phyloP scores from a whole-genome alignment of 1,284 basidiomycete genomes.

The Cryptococcus sp. region DNA sequence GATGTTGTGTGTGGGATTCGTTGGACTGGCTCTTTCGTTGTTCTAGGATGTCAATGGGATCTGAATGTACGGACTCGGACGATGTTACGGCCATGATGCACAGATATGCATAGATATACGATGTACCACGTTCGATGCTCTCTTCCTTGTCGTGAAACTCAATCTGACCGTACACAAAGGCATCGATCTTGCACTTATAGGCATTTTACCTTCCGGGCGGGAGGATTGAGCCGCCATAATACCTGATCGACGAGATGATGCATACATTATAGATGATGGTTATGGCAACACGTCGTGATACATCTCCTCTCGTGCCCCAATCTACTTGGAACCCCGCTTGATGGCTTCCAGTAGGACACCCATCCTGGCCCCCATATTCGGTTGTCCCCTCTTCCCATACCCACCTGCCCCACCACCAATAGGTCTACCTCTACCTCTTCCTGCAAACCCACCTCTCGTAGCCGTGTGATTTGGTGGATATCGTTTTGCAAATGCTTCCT shows the following conservation, averaged over 20 bases:
- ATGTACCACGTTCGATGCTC: no score
- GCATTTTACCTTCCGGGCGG: no score
- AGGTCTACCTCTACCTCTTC: background rate
- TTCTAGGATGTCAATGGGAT: background rate
- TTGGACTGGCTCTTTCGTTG: no score
- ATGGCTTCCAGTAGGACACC: conserved; percentile 48
- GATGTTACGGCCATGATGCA: no score
- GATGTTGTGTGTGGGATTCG: no score
- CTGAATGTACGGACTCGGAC: background rate
- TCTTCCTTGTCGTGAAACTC: no score
- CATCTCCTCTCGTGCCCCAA: no score
- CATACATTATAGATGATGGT: background rate
- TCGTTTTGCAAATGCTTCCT: conserved; percentile 39
- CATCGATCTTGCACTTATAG: no score
- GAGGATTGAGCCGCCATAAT: no score
- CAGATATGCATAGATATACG: no score
- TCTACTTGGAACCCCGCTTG: conserved; percentile 22
- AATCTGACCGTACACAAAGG: no score
- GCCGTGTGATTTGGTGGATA: conserved; percentile 13
- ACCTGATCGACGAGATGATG: background rate
- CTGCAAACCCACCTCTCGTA: background rate
- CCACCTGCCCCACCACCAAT: conserved; percentile 9
- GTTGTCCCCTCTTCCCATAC: conserved; percentile 37
- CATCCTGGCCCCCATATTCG: conserved; percentile 49
- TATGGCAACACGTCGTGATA: background rate